phyloP scores from a whole-genome alignment of 306 rosid species.

The Citrullus colocynthis region DNA sequence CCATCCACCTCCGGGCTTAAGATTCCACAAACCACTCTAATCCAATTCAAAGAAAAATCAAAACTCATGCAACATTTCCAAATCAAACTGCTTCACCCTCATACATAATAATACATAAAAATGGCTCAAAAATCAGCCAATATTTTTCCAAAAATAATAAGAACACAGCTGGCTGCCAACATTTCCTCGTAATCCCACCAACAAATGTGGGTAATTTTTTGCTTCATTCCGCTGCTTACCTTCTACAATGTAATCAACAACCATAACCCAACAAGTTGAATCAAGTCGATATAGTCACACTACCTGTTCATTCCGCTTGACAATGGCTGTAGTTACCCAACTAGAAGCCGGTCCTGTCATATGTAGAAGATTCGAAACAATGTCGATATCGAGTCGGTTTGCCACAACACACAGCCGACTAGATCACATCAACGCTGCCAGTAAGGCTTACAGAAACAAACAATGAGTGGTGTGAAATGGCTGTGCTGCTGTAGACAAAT shows the following conservation, averaged over 20 bases:
- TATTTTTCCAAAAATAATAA: background rate
- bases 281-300: background rate
- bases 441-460: background rate
- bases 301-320: background rate
- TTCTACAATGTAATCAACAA: background rate
- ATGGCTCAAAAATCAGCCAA: background rate
- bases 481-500: background rate
- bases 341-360: background rate
- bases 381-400: background rate
- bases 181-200: background rate
- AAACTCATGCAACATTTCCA: background rate
- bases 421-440: background rate
- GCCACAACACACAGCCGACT: background rate
- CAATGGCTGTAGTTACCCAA: background rate
- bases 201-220: background rate
- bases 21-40: background rate
- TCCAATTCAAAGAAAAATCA: background rate
- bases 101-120: no score
- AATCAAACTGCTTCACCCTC: background rate
- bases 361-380: background rate
- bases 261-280: background rate
- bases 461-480: background rate
- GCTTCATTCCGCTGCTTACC: background rate
- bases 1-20: background rate
- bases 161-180: background rate